Evolutionary conservation across 2,329 filamentous ascomycete species (phyloP), one percentile per base, ranked within the genome.

Genomic region (Pseudocercospora macadamiae): DNA sequence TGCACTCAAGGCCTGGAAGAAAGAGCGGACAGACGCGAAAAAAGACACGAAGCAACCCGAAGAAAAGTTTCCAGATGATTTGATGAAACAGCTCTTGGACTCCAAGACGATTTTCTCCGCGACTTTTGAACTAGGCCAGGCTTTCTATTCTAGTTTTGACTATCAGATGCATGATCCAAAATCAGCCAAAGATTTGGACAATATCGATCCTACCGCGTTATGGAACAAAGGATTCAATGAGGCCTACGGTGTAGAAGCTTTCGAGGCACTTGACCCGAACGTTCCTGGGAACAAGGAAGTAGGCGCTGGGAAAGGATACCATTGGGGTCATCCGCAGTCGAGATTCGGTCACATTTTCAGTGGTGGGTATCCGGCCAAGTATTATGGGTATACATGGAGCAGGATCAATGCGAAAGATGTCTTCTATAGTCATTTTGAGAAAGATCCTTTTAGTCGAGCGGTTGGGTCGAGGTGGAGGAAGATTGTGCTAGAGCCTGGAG

Each of bases 391-490:
- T 48, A 45, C 45, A 8, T 58, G 55, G 55, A 90, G 87, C 0
- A 83, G 89, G 73, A 89, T 93, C 16, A 92, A 91, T 75, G 89
- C 87, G 18, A 83, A 87, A 25, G 90, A 93, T 74, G 92, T 93
- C 89, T 93, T 92, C 79, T 86, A 90, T 75, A 83, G 83, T 0
- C 86, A 88, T 51, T 93, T 93, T 76, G 86, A 88, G 76, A 79
- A 83, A 63, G 80, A 92, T 71, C 90, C 89, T 0, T 91, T 93
- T 89, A 84, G 91, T 72, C 80, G 80, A 21, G 82, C 81, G 62
- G 84, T 90, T 70, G 90, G 90, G 1, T 81, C 89, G 7, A 77
- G 89, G 57, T 93, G 93, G 76, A 82, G 90, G 51, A 87, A 90
- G 73, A 88, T 85, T 0, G 89, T 93, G 12, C 78, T 93, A 2